Conservation (phyloP, 2,329 filamentous ascomycete species). For the Diaporthe sp. region DNA sequence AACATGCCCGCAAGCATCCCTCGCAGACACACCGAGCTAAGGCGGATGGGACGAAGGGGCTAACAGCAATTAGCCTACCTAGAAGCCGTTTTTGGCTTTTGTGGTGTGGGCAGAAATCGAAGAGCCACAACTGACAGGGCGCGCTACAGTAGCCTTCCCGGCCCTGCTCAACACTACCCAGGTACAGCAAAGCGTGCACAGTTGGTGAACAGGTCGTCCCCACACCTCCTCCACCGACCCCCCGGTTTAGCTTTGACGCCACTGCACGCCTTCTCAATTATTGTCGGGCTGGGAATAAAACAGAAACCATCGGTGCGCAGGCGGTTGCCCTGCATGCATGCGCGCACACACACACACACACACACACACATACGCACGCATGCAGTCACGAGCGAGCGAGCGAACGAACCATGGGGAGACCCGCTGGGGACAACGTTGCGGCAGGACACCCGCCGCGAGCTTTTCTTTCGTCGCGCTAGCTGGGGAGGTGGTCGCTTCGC, state of each 20-base stretch:
- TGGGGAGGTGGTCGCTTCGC: background rate
- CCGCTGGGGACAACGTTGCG: background rate
- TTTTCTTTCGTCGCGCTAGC: background rate
- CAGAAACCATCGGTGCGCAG: slow-evolving; percentile 8
- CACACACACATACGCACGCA: background rate
- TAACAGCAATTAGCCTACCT: background rate
- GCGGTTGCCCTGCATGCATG: slow-evolving; percentile 16
- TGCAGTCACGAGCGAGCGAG: background rate
- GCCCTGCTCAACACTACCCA: background rate
- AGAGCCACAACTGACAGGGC: slow-evolving; percentile 13
- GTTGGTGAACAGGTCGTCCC: background rate
- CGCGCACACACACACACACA: background rate
- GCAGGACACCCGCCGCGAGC: background rate
- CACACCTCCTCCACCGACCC: background rate
- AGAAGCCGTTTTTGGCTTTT: slow-evolving; percentile 14
- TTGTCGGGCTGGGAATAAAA: slow-evolving; percentile 13
- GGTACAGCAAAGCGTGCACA: background rate
- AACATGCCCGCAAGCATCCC: background rate
- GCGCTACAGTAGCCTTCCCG: slow-evolving; percentile 31
- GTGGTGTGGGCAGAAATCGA: background rate
- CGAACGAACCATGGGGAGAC: background rate
- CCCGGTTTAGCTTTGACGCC: slow-evolving; percentile 25
- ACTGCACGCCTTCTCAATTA: slow-evolving; percentile 22
- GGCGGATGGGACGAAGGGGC: background rate
- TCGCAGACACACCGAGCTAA: slow-evolving; percentile 9